phyloP scores from a whole-genome alignment of 192 early-diverging fungal species.

The Coemansia sp. region DNA sequence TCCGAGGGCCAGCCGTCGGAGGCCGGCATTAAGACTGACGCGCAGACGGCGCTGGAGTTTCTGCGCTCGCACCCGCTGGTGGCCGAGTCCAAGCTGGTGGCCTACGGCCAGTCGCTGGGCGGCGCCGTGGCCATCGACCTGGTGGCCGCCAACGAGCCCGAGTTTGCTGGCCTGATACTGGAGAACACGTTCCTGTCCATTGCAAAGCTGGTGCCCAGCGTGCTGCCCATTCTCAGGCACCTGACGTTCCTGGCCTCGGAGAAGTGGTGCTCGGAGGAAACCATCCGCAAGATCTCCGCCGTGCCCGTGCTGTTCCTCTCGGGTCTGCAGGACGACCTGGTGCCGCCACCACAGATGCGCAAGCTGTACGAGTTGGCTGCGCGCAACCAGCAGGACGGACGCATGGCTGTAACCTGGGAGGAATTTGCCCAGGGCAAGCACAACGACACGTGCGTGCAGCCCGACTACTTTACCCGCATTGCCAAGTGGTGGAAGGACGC shows the following conservation, averaged over 20 bases:
- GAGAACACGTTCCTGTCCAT: conserved; percentile 94
- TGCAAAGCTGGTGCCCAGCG: conserved; percentile 80
- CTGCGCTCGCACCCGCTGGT: conserved; percentile 71
- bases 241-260: conserved; percentile 83
- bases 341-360: conserved; percentile 86
- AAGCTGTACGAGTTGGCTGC: conserved; percentile 63
- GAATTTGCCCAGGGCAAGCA: conserved; percentile 83
- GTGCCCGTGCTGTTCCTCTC: conserved; percentile 81
- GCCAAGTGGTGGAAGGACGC: conserved; percentile 35
- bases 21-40: conserved; percentile 83
- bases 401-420: conserved; percentile 43
- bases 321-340: conserved; percentile 79
- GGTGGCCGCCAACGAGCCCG: conserved; percentile 71
- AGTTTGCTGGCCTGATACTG: conserved; percentile 77
- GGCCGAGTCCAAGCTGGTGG: conserved; percentile 71
- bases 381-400: conserved; percentile 24
- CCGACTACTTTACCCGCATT: conserved; percentile 80
- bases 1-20: conserved; percentile 86
- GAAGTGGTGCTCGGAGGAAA: conserved; percentile 78
- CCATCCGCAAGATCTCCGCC: conserved; percentile 59
- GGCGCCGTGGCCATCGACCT: conserved; percentile 92
- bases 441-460: conserved; percentile 87
- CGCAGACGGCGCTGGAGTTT: conserved; percentile 82
- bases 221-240: conserved; percentile 71
- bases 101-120: conserved; percentile 95